Conservation (phyloP, 768 basidiomycete species). For the Leccinellum albellum region DNA sequence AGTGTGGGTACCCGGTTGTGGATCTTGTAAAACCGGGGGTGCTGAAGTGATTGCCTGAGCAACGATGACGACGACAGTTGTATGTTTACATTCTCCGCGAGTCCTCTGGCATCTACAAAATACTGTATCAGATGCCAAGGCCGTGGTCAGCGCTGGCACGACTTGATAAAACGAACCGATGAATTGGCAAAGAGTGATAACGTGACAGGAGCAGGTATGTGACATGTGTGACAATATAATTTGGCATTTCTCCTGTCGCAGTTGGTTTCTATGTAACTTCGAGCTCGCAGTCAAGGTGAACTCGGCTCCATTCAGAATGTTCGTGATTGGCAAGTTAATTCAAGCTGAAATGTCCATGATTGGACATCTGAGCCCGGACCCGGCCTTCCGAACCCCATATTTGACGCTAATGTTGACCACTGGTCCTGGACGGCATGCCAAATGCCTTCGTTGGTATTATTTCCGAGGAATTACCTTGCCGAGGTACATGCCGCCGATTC, state of each 20-base stretch:
- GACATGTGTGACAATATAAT: too few species aligned
- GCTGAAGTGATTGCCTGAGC: too few species aligned
- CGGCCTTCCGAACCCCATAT: background rate
- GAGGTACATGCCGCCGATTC: background rate
- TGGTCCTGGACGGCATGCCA: background rate
- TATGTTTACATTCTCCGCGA: background rate
- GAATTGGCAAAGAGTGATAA: too few species aligned
- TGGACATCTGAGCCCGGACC: background rate
- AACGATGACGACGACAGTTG: too few species aligned
- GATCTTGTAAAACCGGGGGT: too few species aligned
- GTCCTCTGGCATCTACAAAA: too few species aligned
- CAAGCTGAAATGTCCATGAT: background rate
- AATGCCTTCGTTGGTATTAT: background rate
- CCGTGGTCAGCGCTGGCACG: background rate
- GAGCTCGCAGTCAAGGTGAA: background rate
- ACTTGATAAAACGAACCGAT: background rate
- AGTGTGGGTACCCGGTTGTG: background rate
- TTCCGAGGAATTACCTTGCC: background rate
- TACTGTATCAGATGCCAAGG: too few species aligned
- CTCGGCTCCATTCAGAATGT: background rate
- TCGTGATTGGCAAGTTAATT: background rate
- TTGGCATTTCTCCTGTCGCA: background rate
- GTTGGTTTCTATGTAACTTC: too few species aligned
- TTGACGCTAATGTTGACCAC: background rate
- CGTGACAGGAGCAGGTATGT: too few species aligned